Percentiles rank a stretch among this genome's conserved stretches.
These are phyloP conservation scores for Globisporangium cederbergense DNA, from an alignment of 352 stramenopile species.

Conservation along the genomic window DNA sequence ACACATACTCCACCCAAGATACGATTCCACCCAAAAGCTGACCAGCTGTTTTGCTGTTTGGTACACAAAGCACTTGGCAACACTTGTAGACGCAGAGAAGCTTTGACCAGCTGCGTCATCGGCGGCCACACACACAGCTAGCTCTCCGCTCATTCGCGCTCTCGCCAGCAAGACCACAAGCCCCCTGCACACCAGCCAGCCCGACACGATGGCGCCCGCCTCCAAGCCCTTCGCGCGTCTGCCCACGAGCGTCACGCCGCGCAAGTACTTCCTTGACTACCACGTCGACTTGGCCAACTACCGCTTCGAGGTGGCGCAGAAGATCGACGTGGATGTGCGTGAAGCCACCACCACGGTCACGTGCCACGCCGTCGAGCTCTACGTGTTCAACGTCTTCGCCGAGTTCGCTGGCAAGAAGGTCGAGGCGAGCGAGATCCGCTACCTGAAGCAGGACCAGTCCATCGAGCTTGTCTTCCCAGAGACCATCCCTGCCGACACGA, in stretches of 20 bases:
- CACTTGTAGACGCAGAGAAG: not conserved
- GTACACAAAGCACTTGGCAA: not conserved
- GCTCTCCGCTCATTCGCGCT: constrained; percentile 1
- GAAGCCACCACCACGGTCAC: constrained; percentile 78
- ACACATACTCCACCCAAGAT: not conserved
- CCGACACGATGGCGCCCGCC: not conserved
- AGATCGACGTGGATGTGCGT: constrained; percentile 54
- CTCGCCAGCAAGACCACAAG: not conserved
- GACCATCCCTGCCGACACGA: constrained; percentile 28
- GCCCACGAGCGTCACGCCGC: constrained; percentile 49
- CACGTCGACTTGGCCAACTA: constrained; percentile 64
- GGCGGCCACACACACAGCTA: not conserved
- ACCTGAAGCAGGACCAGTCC: constrained; percentile 48
- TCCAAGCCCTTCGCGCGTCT: constrained; percentile 62
- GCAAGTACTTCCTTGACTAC: constrained; percentile 82
- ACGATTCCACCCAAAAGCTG: no score
- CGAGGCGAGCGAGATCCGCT: constrained; percentile 51
- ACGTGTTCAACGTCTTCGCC: constrained; percentile 70
- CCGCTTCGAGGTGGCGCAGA: constrained; percentile 67
- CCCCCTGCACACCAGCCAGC: constrained; percentile 4
- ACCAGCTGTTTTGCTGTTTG: not conserved
- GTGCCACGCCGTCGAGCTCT: constrained; percentile 94
- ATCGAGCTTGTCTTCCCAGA: constrained; percentile 52
- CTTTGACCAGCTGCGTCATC: not conserved
- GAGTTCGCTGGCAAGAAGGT: constrained; percentile 36